These are phyloP conservation scores for Hyphodiscus hymeniophilus DNA, from an alignment of 495 filamentous ascomycete genomes.

Conservation along the genomic window DNA sequence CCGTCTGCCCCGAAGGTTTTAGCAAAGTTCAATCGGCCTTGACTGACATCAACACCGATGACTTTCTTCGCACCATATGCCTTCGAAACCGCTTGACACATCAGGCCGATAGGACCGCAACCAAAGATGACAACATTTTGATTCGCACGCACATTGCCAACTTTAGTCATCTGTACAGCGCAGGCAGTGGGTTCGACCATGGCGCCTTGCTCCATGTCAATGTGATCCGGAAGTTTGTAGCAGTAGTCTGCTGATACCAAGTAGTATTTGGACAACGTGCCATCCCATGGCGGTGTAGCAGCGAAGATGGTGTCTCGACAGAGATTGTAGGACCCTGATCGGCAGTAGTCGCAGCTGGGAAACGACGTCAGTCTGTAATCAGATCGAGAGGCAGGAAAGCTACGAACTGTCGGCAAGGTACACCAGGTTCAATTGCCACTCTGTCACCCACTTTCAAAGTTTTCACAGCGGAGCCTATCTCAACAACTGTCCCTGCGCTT, in stretches of 20 bases:
- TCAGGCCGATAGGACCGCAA: slow-evolving; percentile 43
- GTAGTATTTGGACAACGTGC: slow-evolving; percentile 45
- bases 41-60: slow-evolving; percentile 47
- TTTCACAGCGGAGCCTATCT: slow-evolving; percentile 58
- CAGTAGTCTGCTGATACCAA: slow-evolving; percentile 43
- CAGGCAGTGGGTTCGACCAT: slow-evolving; percentile 45
- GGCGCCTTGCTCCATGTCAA: slow-evolving; percentile 41
- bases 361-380: neutral
- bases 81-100: slow-evolving; percentile 46
- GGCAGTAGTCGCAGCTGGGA: slow-evolving; percentile 37
- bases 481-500: slow-evolving; percentile 68
- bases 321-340: slow-evolving; percentile 42
- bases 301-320: slow-evolving; percentile 44
- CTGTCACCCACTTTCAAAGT: slow-evolving; percentile 66
- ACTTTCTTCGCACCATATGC: slow-evolving; percentile 43
- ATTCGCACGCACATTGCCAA: slow-evolving; percentile 34
- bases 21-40: slow-evolving; percentile 42
- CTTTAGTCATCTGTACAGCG: slow-evolving; percentile 41
- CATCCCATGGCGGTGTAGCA: slow-evolving; percentile 42
- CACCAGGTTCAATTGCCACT: slow-evolving; percentile 52
- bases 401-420: slow-evolving; percentile 31
- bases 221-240: slow-evolving; percentile 37
- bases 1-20: slow-evolving; percentile 36
- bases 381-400: neutral
- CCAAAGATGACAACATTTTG: slow-evolving; percentile 45